These are phyloP conservation scores for Exophiala mesophila DNA, from an alignment of 2,329 filamentous ascomycete species.

Conservation along the genomic window DNA sequence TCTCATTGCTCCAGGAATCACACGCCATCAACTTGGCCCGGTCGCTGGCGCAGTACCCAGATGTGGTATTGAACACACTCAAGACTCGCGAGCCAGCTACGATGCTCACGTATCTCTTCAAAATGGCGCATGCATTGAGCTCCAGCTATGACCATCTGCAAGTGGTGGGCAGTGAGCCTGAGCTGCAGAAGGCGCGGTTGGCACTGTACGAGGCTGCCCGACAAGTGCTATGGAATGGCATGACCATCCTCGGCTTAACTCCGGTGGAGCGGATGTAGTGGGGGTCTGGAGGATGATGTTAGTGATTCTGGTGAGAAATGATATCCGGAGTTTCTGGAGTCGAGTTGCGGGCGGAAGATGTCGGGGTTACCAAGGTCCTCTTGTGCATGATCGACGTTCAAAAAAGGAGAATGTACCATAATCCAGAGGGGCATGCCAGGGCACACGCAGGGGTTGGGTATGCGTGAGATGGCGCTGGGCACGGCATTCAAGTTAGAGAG, in stretches of 20 bases:
- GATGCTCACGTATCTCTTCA: conserved; percentile 63
- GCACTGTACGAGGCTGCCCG: conserved; percentile 59
- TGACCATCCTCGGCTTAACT: conserved; percentile 59
- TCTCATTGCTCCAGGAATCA: conserved; percentile 56
- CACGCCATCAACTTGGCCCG: conserved; percentile 60
- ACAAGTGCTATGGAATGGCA: conserved; percentile 62
- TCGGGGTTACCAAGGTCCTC: too few species aligned
- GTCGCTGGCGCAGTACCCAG: conserved; percentile 59
- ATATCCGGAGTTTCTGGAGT: too few species aligned
- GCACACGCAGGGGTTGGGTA: too few species aligned
- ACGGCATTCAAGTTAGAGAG: too few species aligned
- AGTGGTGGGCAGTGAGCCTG: conserved; percentile 55
- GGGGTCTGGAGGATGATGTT: too few species aligned
- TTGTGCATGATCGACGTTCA: too few species aligned
- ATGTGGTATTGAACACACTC: conserved; percentile 58
- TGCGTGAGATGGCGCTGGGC: too few species aligned
- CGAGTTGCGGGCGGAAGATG: too few species aligned
- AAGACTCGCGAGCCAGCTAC: conserved; percentile 64
- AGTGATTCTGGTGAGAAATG: too few species aligned
- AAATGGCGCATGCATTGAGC: conserved; percentile 59
- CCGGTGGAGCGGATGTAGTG: conserved; percentile 55
- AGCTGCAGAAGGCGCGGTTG: conserved; percentile 55
- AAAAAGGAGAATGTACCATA: too few species aligned
- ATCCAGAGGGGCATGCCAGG: too few species aligned
- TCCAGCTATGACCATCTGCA: conserved; percentile 60